These are phyloP conservation scores for Blepharisma stoltei DNA, from an alignment of 73 alveolate genomes.

Conservation along the genomic window DNA sequence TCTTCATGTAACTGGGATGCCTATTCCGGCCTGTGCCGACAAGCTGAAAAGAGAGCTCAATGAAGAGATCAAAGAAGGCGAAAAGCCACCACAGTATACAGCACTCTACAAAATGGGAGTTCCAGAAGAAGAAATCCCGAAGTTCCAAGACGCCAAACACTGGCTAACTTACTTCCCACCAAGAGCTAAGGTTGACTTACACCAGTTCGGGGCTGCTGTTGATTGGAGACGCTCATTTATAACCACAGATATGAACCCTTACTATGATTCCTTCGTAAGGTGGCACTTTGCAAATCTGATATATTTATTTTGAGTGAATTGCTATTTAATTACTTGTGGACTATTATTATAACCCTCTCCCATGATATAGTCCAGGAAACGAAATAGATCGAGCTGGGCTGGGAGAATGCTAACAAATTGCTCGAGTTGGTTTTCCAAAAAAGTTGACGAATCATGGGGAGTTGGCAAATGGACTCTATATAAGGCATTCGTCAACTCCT, in stretches of 20 bases:
- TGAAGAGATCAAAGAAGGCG: conserved; percentile 43
- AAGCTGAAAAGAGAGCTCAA: conserved; percentile 80
- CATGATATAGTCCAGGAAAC: too few species aligned
- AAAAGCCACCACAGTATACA: conserved; percentile 43
- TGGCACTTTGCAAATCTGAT: conserved; percentile 55
- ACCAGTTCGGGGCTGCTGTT: conserved; percentile 77
- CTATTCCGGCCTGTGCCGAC: conserved; percentile 98
- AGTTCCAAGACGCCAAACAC: conserved; percentile 77
- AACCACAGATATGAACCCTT: conserved; percentile 94
- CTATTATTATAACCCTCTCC: too few species aligned
- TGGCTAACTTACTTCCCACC: conserved; percentile 97
- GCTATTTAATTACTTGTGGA: too few species aligned
- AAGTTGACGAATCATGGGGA: too few species aligned
- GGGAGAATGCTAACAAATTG: too few species aligned
- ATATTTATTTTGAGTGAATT: too few species aligned
- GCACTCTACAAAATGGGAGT: conserved; percentile 60
- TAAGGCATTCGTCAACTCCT: too few species aligned
- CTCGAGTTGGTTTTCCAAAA: too few species aligned
- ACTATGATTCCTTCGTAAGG: conserved; percentile 83
- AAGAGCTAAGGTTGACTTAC: conserved; percentile 73
- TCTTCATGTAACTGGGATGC: conserved; percentile 99
- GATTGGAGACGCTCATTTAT: conserved; percentile 96
- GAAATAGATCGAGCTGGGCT: too few species aligned
- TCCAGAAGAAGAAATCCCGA: conserved; percentile 74
- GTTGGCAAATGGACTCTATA: too few species aligned